Evolutionary conservation across 106 monocot species (phyloP), one percentile per base, ranked within the genome.

Genomic region (Gastrodia elata): DNA sequence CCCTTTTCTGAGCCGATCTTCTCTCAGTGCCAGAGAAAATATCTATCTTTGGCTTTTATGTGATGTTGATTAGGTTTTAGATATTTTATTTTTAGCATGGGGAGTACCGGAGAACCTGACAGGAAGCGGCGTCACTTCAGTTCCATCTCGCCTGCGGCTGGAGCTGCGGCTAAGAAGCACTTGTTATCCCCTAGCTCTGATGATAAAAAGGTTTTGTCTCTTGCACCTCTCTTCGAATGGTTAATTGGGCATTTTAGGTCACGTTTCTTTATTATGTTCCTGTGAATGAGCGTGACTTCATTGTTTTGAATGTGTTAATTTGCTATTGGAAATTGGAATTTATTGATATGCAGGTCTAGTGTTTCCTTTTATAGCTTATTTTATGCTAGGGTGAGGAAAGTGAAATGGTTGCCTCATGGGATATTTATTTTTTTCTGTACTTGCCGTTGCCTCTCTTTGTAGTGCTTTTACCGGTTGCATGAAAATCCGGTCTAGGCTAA

Each of bases 121-220:
- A 44, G 83, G 58, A 87, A 87, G 72, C 83, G 86, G 59, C 77
- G 86, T 3, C 86, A 87, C 44, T 57, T 87, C 44, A 83, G 69
- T 68, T 83, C 86, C 27, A 75, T 87, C 16, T 83, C 86, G 8
- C 72, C 87, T 49, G 74, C 77, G 14, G 76, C 68, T 1, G 73
- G 64, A 34, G 56, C 78, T 16, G 78, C 75, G 24, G 81, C 82
- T 33, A 89, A 83, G 85, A 89, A 85, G 77, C 82, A 80, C 72
- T 42, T 75, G 4, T 27, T 74, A 14, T 61, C 84, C 15, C 84
- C 83, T 11, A 64, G 26, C 49, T 73, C 86, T 0, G 88, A 91
- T 65, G 93, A 92, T 76, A 92, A 85, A 75, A 92, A 87, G 87
- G 92, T 92, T 69, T 64, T 36, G 14, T 80, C 39, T 75, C 46